Evolutionary conservation across 2,329 filamentous ascomycete species (phyloP).

Genomic region (Nannizziopsis barbatae): DNA sequence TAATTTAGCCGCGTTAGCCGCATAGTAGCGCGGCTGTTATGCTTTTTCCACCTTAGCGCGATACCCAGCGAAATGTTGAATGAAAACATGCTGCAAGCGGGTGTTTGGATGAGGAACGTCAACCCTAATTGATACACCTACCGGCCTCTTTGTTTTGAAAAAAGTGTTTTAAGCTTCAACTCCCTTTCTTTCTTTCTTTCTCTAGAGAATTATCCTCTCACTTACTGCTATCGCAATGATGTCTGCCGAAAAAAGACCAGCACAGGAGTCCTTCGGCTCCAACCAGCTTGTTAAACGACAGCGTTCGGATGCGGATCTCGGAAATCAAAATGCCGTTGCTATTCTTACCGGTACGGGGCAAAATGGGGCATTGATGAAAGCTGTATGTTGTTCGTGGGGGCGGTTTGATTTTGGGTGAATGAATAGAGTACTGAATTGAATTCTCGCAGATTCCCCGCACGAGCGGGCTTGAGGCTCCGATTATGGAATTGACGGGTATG

Average conservation of each 20-base stretch:
- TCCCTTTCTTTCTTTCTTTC: not conserved
- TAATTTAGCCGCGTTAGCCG: too few relatives aligned
- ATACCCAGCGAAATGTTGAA: too few relatives aligned
- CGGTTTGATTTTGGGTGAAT: not conserved
- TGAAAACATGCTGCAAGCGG: not conserved
- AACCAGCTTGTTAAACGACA: constrained; percentile 78
- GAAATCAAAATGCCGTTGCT: constrained; percentile 44
- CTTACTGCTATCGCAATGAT: constrained; percentile 39
- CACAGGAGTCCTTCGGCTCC: constrained; percentile 68
- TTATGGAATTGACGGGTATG: constrained; percentile 82
- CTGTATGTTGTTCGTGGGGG: constrained; percentile 42
- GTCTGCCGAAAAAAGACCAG: constrained; percentile 85
- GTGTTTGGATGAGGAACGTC: not conserved
- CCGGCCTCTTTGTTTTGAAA: too few relatives aligned
- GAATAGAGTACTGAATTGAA: not conserved
- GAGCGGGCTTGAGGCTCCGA: constrained; percentile 72
- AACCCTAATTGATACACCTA: too few relatives aligned
- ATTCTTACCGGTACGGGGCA: constrained; percentile 46
- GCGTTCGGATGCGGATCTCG: constrained; percentile 53
- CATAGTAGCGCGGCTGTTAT: too few relatives aligned
- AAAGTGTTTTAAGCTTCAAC: too few relatives aligned
- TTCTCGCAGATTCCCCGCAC: constrained; percentile 59
- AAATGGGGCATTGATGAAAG: constrained; percentile 54
- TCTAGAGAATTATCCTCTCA: too few relatives aligned
- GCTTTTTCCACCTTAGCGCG: too few relatives aligned